A percentile compares a stretch with the other conserved stretches of the same genome.
Evolutionary conservation across 1,284 basidiomycete genomes (phyloP).

Genomic region (Pseudozyma sp.): DNA sequence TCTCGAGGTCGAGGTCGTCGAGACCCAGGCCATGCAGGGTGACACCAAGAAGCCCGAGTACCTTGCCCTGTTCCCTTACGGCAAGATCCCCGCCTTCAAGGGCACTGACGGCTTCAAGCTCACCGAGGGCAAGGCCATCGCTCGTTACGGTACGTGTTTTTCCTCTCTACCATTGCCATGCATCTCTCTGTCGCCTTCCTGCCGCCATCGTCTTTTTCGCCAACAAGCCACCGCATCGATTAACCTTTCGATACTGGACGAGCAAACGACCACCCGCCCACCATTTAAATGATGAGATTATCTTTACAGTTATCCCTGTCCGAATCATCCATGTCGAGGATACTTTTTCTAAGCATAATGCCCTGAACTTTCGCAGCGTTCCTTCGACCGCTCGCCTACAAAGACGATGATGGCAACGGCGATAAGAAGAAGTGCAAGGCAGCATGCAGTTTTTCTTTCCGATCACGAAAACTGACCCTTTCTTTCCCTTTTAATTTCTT

Average conservation of each 20-base stretch:
- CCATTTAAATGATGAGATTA: conserved; percentile 70
- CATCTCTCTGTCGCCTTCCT: conserved; percentile 1
- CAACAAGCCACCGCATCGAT: background rate
- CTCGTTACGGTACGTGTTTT: conserved; percentile 87
- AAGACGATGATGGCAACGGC: background rate
- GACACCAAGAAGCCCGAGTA: conserved; percentile 66
- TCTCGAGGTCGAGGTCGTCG: conserved; percentile 61
- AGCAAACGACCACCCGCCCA: background rate
- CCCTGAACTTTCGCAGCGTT: conserved; percentile 36
- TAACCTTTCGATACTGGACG: background rate
- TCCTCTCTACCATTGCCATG: background rate
- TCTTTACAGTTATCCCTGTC: conserved; percentile 69
- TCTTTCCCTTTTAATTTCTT: background rate
- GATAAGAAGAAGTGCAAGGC: conserved; percentile 6
- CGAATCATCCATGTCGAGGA: conserved; percentile 74
- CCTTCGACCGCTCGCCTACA: background rate
- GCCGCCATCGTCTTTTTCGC: background rate
- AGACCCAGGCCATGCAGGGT: conserved; percentile 39
- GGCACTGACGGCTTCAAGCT: conserved; percentile 82
- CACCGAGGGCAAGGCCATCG: conserved; percentile 83
- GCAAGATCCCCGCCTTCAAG: conserved; percentile 80
- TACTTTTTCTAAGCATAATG: conserved; percentile 61
- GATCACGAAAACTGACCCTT: conserved; percentile 15
- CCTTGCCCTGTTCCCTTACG: conserved; percentile 61
- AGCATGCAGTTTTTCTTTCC: background rate